phyloP scores from a whole-genome alignment of 129 eudicot species.

The carrot (Daucus carota) region DNA sequence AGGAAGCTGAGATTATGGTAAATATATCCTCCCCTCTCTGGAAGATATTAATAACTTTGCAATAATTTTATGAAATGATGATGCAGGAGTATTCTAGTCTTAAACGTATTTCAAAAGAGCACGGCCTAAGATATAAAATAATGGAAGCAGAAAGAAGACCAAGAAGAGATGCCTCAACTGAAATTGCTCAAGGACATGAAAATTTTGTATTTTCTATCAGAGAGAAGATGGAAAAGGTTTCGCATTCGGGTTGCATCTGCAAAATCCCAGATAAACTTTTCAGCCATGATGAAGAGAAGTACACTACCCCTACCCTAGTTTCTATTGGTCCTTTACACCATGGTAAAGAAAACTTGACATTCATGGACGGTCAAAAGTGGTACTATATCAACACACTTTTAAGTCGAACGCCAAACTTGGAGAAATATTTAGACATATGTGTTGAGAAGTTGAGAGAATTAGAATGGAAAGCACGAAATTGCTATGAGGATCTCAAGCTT shows the following conservation, averaged over 20 bases:
- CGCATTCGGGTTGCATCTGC: conserved; percentile 32
- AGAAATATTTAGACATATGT: conserved; percentile 31
- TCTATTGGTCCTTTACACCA: conserved; percentile 73
- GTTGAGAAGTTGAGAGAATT: conserved; percentile 24
- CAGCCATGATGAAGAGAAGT: conserved; percentile 25
- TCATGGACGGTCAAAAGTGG: conserved; percentile 49
- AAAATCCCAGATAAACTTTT: conserved; percentile 28
- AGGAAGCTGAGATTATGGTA: background rate
- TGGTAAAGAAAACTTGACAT: conserved; percentile 18
- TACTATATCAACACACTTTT: conserved; percentile 45
- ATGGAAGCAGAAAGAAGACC: conserved; percentile 16
- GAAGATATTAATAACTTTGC: background rate
- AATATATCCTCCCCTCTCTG: background rate
- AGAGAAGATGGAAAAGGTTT: conserved; percentile 28
- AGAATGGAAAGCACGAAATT: conserved; percentile 53
- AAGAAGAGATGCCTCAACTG: conserved; percentile 8
- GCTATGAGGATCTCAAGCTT: conserved; percentile 31
- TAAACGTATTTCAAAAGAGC: background rate
- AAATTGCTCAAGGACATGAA: conserved; percentile 19
- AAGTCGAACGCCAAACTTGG: conserved; percentile 26
- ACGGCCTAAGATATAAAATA: background rate
- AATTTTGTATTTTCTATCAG: conserved; percentile 34
- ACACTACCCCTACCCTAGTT: conserved; percentile 40
- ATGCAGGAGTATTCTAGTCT: conserved; percentile 6
- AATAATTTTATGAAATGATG: background rate